These are phyloP conservation scores for Logfia minima DNA, from an alignment of 129 eudicot genomes.

Conservation along the genomic window DNA sequence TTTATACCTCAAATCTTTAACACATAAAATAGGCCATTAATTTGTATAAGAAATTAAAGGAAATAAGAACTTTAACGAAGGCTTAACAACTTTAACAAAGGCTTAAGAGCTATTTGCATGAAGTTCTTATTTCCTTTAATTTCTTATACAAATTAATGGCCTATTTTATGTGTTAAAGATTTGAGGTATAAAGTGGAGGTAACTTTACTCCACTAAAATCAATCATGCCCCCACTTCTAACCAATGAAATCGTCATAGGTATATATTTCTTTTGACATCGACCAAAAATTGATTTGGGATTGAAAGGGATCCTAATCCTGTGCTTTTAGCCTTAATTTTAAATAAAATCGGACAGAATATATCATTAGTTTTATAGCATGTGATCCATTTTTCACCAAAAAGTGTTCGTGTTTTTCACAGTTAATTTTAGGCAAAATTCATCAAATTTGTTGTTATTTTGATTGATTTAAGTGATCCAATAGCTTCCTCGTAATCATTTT, in stretches of 20 bases:
- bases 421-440: no score
- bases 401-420: no score
- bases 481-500: no score
- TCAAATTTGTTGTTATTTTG: no score
- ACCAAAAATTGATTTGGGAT: neutral
- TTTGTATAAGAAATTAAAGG: neutral
- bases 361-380: neutral
- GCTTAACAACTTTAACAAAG: slow-evolving; percentile 18
- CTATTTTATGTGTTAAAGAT: slow-evolving; percentile 19
- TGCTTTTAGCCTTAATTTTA: neutral
- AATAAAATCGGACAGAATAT: neutral
- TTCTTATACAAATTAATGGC: neutral
- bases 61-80: slow-evolving; percentile 17
- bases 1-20: slow-evolving; percentile 22
- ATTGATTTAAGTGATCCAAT: no score
- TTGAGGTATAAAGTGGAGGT: slow-evolving; percentile 21
- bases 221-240: neutral
- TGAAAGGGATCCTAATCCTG: neutral
- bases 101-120: slow-evolving; percentile 10
- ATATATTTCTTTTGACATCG: neutral
- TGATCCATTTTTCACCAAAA: no score
- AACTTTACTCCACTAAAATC: slow-evolving; percentile 29
- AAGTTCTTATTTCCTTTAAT: slow-evolving; percentile 8
- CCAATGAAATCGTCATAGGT: slow-evolving; percentile 20
- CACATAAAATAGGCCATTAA: slow-evolving; percentile 15